Evolutionary conservation across 1,139 yeast genomes (phyloP).

Genomic region (Yamadazyma friedrichii): DNA sequence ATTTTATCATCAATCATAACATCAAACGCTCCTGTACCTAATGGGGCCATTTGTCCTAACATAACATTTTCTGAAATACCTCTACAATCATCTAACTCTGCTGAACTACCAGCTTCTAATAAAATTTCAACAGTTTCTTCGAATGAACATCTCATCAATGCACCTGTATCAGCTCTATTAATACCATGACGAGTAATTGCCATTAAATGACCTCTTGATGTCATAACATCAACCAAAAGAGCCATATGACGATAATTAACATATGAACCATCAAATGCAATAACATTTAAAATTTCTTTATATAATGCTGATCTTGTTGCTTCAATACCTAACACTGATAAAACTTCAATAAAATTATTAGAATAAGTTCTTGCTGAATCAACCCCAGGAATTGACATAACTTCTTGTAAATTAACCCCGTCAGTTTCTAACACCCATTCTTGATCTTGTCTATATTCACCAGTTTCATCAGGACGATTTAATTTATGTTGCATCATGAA

Average conservation of each 20-base stretch:
- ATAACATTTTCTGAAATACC: slow-evolving; percentile 98
- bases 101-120: slow-evolving; percentile 97
- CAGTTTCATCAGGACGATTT: slow-evolving; percentile 73
- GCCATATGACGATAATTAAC: slow-evolving; percentile 99
- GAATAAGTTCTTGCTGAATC: slow-evolving; percentile 89
- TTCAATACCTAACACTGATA: slow-evolving; percentile 95
- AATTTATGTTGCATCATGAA: slow-evolving; percentile 93
- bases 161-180: slow-evolving; percentile 98
- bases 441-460: slow-evolving; percentile 84
- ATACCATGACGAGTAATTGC: slow-evolving; percentile 99
- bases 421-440: slow-evolving; percentile 99
- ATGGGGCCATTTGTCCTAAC: slow-evolving; percentile 97
- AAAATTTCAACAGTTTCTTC: slow-evolving; percentile 98
- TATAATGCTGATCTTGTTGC: slow-evolving; percentile 95
- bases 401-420: slow-evolving; percentile 95
- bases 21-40: slow-evolving; percentile 98
- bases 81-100: slow-evolving; percentile 95
- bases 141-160: slow-evolving; percentile 98
- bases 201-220: slow-evolving; percentile 97
- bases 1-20: slow-evolving; percentile 91
- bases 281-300: slow-evolving; percentile 92
- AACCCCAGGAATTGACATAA: slow-evolving; percentile 93
- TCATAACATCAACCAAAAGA: slow-evolving; percentile 95
- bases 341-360: slow-evolving; percentile 92
- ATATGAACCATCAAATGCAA: slow-evolving; percentile 99